Evolutionary conservation across 1,139 yeast genomes (phyloP), one percentile per base, ranked within the genome.

Genomic region (Blastobotrys ciferrii): DNA sequence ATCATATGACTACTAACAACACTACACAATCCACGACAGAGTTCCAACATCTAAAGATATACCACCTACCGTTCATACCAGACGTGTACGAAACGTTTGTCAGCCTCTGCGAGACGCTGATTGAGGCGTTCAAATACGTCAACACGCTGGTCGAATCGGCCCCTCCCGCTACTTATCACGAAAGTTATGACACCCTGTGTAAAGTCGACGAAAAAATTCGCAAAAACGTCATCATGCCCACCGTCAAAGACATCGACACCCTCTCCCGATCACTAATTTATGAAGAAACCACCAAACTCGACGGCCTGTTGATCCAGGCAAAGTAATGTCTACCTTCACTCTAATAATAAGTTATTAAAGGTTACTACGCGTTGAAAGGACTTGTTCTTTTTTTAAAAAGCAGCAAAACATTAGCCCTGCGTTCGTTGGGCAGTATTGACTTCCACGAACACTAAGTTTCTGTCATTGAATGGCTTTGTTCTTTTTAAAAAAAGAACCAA

Each of bases 21-120:
- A 30, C 11, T 19, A 36, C 28, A 7, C 28, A 23, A 9, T n/a
- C 40, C 14, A 3, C 14, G 4, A 15, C 40, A 20, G 65, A 60
- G 7, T 56, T 53, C 42, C 41, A 50, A 11, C 55, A 58, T 42
- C 54, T 63, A 32, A 53, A 47, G 11, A 52, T 60, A 2, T 51
- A 50, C 42, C 64, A 61, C 42, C 53, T 63, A 45, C 67, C 67
- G 20, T 63, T 60, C 44, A 48, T 55, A 6, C 67, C 66, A 2
- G 67, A 63, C 51, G 53, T 57, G 32, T 57, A 61, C 41, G 65
- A 62, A 47, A 61, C 66, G 17, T 62, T 61, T 43, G 43, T 60
- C 23, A 53, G 62, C 13, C 54, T 61, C 12, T 62, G 65, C 37
- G 65, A 63, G 15, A 54, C 57, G 36, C 54, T 63, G 19, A 52